Base-by-base conservation (phyloP, 257 asterid species). In the Salvia rosmarinus region DNA sequence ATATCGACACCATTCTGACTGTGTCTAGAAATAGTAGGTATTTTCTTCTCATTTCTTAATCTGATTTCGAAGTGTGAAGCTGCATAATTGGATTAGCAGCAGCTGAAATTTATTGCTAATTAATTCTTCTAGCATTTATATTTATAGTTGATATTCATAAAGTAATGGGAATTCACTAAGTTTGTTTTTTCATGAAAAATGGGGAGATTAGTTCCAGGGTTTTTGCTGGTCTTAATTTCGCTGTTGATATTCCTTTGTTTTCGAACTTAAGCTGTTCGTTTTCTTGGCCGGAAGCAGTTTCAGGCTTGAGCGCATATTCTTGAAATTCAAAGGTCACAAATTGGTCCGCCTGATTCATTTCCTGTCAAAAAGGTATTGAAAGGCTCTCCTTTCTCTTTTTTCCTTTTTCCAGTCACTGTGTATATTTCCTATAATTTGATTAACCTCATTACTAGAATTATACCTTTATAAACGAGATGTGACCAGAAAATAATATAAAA, bases 121-220 rank as follows among this genome's bases (percentile, higher is more conserved):
- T 32, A 5, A 54, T 47, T 44, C 14, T 49, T 12, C 63, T 64
- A 30, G 32, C 73, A 56, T 67, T 68, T 61, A 19, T 21, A 13
- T 25, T 10, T 44, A 61, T 35, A 51, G 69, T 67, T 75, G 56
- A 68, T 23, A 43, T 28, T 44, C 43, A 37, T 25, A 51, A 13
- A 19, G 7, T 39, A 9, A n/a, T 46, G 71, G 25, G 39, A 44
- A 68, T 44, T 67, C 50, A 54, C 19, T 47, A 4, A n/a, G n/a
- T n/a, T n/a, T n/a, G n/a, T n/a, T n/a, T n/a, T 54, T 74, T 32
- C 39, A 63, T 49, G 66, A 17, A 17, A 72, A 80, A 77, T 67
- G 87, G 69, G 80, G 40, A 80, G 70, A 51, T 49, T 73, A 16
- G 65, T 62, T 75, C 74, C 43, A 19, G 81, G 80, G 73, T 9